These are phyloP conservation scores for Eutrema salsugineum DNA, from an alignment of 441 rosid genomes.

Conservation along the genomic window DNA sequence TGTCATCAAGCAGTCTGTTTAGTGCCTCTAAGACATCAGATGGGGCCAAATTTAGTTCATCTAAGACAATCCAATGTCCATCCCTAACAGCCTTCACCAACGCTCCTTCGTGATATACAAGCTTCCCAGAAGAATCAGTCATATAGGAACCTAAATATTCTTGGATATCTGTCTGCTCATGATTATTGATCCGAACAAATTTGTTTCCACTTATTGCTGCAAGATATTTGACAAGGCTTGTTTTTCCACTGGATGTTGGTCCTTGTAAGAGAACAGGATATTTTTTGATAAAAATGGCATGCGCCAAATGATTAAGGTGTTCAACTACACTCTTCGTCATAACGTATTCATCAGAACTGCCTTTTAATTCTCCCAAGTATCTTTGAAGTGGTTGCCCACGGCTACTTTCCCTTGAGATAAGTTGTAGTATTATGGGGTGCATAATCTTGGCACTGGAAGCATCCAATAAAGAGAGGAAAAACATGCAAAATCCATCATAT, in stretches of 20 bases:
- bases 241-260: slow-evolving; percentile 98
- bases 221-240: slow-evolving; percentile 98
- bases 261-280: slow-evolving; percentile 98
- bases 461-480: slow-evolving; percentile 89
- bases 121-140: slow-evolving; percentile 85
- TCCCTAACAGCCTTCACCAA: slow-evolving; percentile 92
- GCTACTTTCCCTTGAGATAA: slow-evolving; percentile 47
- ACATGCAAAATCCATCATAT: slow-evolving; percentile 92
- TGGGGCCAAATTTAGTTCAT: slow-evolving; percentile 97
- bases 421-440: slow-evolving; percentile 55
- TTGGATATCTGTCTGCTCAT: slow-evolving; percentile 95
- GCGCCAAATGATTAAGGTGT: slow-evolving; percentile 81
- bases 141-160: slow-evolving; percentile 94
- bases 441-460: slow-evolving; percentile 75
- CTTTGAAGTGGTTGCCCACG: slow-evolving; percentile 42
- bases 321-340: slow-evolving; percentile 70
- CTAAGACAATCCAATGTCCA: slow-evolving; percentile 97
- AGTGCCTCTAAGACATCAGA: slow-evolving; percentile 98
- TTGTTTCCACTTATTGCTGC: slow-evolving; percentile 85
- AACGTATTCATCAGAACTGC: slow-evolving; percentile 53
- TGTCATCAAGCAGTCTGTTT: slow-evolving; percentile 95
- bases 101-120: slow-evolving; percentile 91
- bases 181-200: slow-evolving; percentile 95
- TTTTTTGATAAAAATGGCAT: slow-evolving; percentile 78
- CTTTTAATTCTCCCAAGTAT: slow-evolving; percentile 45